Conservation (phyloP, 1,139 yeast genomes). For the Saccharomyces hybrid region DNA sequence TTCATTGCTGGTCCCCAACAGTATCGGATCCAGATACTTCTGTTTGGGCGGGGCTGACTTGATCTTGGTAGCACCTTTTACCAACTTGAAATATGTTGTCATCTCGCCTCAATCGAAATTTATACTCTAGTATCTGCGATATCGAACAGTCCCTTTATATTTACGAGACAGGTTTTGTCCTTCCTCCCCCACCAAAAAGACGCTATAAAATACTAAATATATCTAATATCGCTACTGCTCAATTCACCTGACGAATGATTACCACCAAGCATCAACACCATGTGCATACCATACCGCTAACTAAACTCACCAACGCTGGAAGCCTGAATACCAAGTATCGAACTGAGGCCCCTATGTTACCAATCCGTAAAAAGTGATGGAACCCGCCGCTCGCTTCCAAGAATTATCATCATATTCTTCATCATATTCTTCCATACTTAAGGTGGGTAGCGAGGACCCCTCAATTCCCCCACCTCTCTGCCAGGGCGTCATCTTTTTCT, state of each 20-base stretch:
- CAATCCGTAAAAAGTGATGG: background rate
- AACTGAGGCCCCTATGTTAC: background rate
- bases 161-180: background rate
- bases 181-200: background rate
- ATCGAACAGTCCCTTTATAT: background rate
- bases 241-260: background rate
- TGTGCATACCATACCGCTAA: background rate
- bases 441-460: background rate
- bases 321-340: background rate
- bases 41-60: conserved; percentile 79
- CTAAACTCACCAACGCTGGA: background rate
- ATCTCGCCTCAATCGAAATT: background rate
- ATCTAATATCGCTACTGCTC: background rate
- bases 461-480: background rate
- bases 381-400: background rate
- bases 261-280: background rate
- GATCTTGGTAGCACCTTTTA: conserved; percentile 61
- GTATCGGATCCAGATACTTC: conserved; percentile 85
- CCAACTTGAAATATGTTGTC: conserved; percentile 34
- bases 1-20: conserved; percentile 62
- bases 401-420: too few species aligned
- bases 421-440: background rate
- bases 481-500: background rate
- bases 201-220: background rate
- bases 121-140: background rate